phyloP scores from a whole-genome alignment of 352 stramenopile genomes.

The Blastocystis sp. region DNA sequence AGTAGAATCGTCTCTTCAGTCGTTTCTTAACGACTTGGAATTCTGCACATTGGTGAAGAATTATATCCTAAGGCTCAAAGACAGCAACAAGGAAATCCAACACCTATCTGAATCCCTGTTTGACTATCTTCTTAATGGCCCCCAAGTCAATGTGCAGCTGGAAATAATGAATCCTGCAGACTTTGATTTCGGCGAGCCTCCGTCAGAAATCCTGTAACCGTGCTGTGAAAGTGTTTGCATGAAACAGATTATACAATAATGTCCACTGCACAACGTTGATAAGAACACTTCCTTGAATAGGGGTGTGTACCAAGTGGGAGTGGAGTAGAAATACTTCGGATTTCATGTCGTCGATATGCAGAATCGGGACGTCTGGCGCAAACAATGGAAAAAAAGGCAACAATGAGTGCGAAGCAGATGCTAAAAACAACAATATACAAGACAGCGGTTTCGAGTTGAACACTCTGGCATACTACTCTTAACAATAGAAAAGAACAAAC shows the following conservation, averaged over 20 bases:
- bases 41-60: background rate
- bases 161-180: background rate
- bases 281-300: conserved; percentile 9
- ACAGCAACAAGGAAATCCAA: background rate
- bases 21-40: background rate
- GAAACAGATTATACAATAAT: background rate
- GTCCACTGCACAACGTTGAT: background rate
- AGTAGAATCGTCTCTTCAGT: background rate
- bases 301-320: background rate
- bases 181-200: background rate
- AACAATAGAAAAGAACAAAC: background rate
- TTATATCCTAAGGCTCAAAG: background rate
- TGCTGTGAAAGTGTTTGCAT: background rate
- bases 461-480: background rate
- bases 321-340: background rate
- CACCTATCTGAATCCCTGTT: background rate
- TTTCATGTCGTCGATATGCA: background rate
- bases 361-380: background rate
- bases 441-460: background rate
- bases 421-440: background rate
- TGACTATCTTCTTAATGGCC: background rate
- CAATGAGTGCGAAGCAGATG: background rate
- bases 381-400: background rate
- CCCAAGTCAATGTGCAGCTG: background rate
- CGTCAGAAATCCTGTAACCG: background rate